These are phyloP conservation scores for Tulasnella sp. DNA, from an alignment of 768 basidiomycete species.

Conservation along the genomic window DNA sequence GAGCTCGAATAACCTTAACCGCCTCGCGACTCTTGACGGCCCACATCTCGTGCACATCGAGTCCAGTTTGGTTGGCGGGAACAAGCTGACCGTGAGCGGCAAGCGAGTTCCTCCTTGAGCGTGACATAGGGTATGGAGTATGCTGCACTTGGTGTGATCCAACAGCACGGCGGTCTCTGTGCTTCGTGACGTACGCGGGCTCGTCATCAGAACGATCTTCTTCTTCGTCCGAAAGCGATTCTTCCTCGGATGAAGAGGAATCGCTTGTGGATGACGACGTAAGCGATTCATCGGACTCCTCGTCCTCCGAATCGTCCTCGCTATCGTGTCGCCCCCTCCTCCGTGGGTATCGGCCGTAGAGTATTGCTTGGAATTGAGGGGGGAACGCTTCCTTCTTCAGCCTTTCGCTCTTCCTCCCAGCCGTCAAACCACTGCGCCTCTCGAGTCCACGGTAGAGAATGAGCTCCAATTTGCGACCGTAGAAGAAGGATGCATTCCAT, in stretches of 20 bases:
- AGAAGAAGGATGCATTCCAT: slow-evolving; percentile 77
- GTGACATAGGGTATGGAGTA: background rate
- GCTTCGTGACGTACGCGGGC: slow-evolving; percentile 12
- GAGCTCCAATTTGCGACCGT: slow-evolving; percentile 68
- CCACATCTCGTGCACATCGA: slow-evolving; percentile 22
- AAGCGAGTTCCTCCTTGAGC: slow-evolving; percentile 17
- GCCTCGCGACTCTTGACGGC: slow-evolving; percentile 19
- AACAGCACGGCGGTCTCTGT: background rate
- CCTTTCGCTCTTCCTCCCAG: slow-evolving; percentile 53
- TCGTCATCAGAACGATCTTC: slow-evolving; percentile 27
- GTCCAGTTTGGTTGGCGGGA: background rate
- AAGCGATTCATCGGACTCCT: slow-evolving; percentile 35
- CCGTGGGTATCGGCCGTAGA: background rate
- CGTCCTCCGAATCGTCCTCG: slow-evolving; percentile 38
- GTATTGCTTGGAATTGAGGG: slow-evolving; percentile 7
- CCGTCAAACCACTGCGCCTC: slow-evolving; percentile 62
- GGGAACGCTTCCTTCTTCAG: slow-evolving; percentile 42
- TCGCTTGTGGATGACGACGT: slow-evolving; percentile 5
- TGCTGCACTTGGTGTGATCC: background rate
- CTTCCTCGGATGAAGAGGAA: slow-evolving; percentile 17
- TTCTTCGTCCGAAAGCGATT: slow-evolving; percentile 33
- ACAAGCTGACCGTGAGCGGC: background rate
- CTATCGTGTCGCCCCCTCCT: background rate
- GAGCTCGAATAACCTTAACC: slow-evolving; percentile 7
- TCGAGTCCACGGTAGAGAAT: slow-evolving; percentile 77